A percentile compares a stretch with the other conserved stretches of the same genome.
Evolutionary conservation across 129 eudicot species (phyloP).

Genomic region (Arctium minus): DNA sequence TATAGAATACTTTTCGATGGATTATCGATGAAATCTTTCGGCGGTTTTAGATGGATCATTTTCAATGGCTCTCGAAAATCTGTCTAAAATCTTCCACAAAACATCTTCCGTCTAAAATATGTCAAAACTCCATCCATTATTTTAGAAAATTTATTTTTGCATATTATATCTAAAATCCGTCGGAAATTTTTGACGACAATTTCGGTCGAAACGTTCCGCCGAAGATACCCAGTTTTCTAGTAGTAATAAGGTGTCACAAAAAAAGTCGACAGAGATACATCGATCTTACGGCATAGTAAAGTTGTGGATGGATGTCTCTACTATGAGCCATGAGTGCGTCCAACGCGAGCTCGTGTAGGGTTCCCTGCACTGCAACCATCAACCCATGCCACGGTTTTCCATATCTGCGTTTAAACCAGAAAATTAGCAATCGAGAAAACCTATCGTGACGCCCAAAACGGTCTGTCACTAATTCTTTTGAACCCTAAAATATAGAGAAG

Average conservation of each 20-base stretch:
- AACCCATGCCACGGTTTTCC: slow-evolving; percentile 14
- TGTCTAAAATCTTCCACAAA: too few relatives aligned
- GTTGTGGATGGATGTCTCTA: slow-evolving; percentile 35
- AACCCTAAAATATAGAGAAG: background rate
- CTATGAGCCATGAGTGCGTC: slow-evolving; percentile 35
- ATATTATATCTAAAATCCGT: too few relatives aligned
- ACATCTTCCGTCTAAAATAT: too few relatives aligned
- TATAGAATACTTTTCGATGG: too few relatives aligned
- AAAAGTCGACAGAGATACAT: background rate
- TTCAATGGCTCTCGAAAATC: too few relatives aligned
- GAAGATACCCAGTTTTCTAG: too few relatives aligned
- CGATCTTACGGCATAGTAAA: slow-evolving; percentile 41
- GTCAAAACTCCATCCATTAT: too few relatives aligned
- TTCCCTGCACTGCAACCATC: slow-evolving; percentile 31
- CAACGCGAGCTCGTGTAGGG: slow-evolving; percentile 45
- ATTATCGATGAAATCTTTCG: too few relatives aligned
- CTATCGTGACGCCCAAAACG: background rate
- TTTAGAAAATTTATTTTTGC: too few relatives aligned
- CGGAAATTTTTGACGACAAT: too few relatives aligned
- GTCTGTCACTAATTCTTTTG: background rate
- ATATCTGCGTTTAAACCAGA: slow-evolving; percentile 10
- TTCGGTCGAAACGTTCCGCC: too few relatives aligned
- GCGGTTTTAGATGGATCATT: too few relatives aligned
- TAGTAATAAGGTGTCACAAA: background rate
- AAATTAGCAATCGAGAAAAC: background rate